Conservation (phyloP, 2,329 filamentous ascomycete species). For the Aspergillus persii region DNA sequence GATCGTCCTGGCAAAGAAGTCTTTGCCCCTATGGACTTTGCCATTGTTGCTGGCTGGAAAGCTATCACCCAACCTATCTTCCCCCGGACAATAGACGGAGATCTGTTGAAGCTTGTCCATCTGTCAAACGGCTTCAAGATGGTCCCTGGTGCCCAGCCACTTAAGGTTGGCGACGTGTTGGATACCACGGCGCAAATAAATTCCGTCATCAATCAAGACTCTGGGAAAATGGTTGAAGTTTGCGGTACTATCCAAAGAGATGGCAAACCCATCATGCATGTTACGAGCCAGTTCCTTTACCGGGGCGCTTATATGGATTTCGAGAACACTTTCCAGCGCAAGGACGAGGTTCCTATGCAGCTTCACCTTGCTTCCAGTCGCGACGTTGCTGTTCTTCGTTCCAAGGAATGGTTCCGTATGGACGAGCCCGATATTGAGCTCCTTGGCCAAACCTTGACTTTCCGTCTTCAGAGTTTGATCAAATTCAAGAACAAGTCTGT, state of each 20-base stretch:
- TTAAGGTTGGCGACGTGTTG: constrained; percentile 93
- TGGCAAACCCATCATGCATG: constrained; percentile 88
- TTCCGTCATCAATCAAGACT: constrained; percentile 95
- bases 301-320: constrained; percentile 88
- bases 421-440: constrained; percentile 83
- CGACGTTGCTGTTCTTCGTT: constrained; percentile 89
- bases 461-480: constrained; percentile 89
- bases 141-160: constrained; percentile 88
- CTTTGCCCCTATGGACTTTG: constrained; percentile 97
- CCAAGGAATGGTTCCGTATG: constrained; percentile 96
- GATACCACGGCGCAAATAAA: constrained; percentile 95
- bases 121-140: constrained; percentile 97
- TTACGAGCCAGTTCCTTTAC: constrained; percentile 97
- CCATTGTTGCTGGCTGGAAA: constrained; percentile 98
- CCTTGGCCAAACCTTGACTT: constrained; percentile 87
- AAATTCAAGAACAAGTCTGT: constrained; percentile 93
- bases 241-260: constrained; percentile 90
- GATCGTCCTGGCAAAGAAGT: constrained; percentile 92
- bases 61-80: constrained; percentile 99
- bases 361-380: constrained; percentile 82
- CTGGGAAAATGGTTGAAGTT: constrained; percentile 99
- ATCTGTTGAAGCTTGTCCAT: constrained; percentile 93
- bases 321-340: constrained; percentile 98
- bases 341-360: constrained; percentile 92
- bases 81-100: constrained; percentile 91